Base-by-base conservation (phyloP, 176 grass and related monocot genomes). In the Cocos nucifera region DNA sequence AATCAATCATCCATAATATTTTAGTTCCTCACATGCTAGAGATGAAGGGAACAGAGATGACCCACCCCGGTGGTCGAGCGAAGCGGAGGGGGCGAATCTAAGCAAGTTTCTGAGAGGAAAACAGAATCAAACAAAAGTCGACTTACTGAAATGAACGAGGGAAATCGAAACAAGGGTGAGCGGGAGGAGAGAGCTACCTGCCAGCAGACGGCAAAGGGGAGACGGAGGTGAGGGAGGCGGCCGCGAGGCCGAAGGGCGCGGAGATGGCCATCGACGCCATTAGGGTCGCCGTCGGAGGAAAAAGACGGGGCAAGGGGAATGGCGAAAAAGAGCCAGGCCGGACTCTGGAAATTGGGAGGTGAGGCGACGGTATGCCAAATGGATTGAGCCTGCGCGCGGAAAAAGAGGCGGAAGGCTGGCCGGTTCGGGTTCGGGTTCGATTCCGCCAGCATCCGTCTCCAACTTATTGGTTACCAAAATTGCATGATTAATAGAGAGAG, bases 201-300 rank as follows among this genome's bases (percentile, higher is more conserved):
- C 20, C 20, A 51, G 49, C 12, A 56, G 28, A 61, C 58, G 54
- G 54, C 18, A 24, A 55, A 24, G 17, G 23, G 1, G 2, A 59
- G 56, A 59, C 22, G 6, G 5, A 25, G 6, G 17, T 18, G 17
- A 50, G 55, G 17, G 86, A 52, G 16, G 39, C 29, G 51, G 73
- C 59, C 22, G 32, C 71, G 67, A 72, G 20, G 20, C 69, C 73
- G 58, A 85, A 53, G n/a, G 78, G 58, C 15, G 59, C 20, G 54
- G 80, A 74, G 63, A 71, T 17, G 58, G 78, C 61, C 70, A 85
- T 64, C 17, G 66, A 57, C 12, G 62, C 49, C 77, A 74, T 56
- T 56, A 65, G 58, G 65, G 70, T 57, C 64, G 28, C 54, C 59
- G 63, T 52, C 12, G 60, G 67, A 65, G 32, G 8, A 6, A 21